Conservation (phyloP, 1,284 basidiomycete genomes). For the Chondrostereum purpureum region DNA sequence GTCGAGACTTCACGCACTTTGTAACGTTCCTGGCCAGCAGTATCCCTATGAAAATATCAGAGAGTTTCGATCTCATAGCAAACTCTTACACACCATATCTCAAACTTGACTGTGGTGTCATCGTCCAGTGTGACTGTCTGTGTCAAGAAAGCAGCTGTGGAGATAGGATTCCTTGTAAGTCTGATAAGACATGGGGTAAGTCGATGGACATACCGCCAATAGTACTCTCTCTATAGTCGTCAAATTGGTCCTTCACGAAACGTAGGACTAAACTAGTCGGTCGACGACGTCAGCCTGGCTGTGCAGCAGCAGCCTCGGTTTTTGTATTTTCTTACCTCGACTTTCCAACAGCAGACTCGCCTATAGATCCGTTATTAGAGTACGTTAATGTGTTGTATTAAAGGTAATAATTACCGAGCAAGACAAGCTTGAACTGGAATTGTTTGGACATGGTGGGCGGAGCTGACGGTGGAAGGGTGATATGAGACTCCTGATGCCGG, state of each 20-base stretch:
- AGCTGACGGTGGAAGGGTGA: too few relatives aligned
- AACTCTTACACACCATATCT: slow-evolving; percentile 76
- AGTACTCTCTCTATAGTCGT: slow-evolving; percentile 92
- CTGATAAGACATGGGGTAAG: slow-evolving; percentile 4
- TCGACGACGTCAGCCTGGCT: slow-evolving; percentile 5
- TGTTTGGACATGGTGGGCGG: slow-evolving; percentile 78
- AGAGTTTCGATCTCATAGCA: slow-evolving; percentile 7
- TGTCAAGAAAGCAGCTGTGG: slow-evolving; percentile 87
- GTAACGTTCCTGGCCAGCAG: slow-evolving; percentile 89
- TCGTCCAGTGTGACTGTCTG: slow-evolving; percentile 92
- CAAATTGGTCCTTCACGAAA: slow-evolving; percentile 97
- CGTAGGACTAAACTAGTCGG: slow-evolving; percentile 78
- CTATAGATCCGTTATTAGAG: slow-evolving; percentile 31
- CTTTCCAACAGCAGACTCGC: slow-evolving; percentile 97
- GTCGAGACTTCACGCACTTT: slow-evolving; percentile 49
- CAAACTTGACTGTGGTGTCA: slow-evolving; percentile 90
- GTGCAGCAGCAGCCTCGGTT: slow-evolving; percentile 3
- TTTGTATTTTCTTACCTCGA: slow-evolving; percentile 84
- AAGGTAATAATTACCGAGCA: slow-evolving; percentile 63
- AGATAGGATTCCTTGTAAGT: slow-evolving; percentile 16
- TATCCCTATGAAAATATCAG: slow-evolving; percentile 56
- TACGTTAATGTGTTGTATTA: neutral
- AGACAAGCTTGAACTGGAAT: slow-evolving; percentile 86
- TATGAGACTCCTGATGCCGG: slow-evolving; percentile 7
- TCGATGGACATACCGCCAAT: slow-evolving; percentile 58